phyloP scores from a whole-genome alignment of 768 basidiomycete genomes.

The Boletus reticulatus region DNA sequence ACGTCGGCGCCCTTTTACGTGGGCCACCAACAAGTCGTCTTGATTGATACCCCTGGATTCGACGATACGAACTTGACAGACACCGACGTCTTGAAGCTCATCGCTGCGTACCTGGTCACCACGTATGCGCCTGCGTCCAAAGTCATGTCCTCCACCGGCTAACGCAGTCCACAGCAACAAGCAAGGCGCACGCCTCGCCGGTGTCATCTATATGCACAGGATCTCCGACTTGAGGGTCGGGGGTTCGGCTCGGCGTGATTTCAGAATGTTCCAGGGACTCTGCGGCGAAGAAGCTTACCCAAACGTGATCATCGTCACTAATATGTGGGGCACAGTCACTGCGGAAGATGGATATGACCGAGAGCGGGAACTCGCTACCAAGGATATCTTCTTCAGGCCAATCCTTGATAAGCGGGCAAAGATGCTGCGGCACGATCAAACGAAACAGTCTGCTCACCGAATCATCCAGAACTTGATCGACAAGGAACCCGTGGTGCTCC shows the following conservation, averaged over 20 bases:
- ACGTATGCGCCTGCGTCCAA: slow-evolving; percentile 24
- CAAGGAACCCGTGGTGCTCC: slow-evolving; percentile 42
- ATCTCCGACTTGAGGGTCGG: slow-evolving; percentile 50
- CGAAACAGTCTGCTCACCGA: slow-evolving; percentile 40
- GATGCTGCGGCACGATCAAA: slow-evolving; percentile 43
- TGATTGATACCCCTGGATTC: slow-evolving; percentile 65
- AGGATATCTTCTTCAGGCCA: slow-evolving; percentile 48
- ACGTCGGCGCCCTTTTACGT: slow-evolving; percentile 24
- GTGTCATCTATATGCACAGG: slow-evolving; percentile 53
- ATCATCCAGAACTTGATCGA: slow-evolving; percentile 44
- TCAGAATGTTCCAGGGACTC: slow-evolving; percentile 50
- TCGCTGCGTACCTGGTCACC: slow-evolving; percentile 38
- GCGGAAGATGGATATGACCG: slow-evolving; percentile 36
- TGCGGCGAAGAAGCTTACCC: slow-evolving; percentile 51
- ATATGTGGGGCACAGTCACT: slow-evolving; percentile 48
- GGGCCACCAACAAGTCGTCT: slow-evolving; percentile 37
- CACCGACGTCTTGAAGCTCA: slow-evolving; percentile 49
- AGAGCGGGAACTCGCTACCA: slow-evolving; percentile 43
- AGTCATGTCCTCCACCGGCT: neutral
- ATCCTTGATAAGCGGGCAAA: slow-evolving; percentile 46
- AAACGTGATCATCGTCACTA: slow-evolving; percentile 52
- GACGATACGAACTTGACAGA: slow-evolving; percentile 53
- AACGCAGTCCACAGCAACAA: slow-evolving; percentile 29
- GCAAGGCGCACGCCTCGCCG: slow-evolving; percentile 39
- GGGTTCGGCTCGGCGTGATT: slow-evolving; percentile 46